These are phyloP conservation scores for Pulveroboletus sp. DNA, from an alignment of 768 basidiomycete genomes.

Conservation along the genomic window DNA sequence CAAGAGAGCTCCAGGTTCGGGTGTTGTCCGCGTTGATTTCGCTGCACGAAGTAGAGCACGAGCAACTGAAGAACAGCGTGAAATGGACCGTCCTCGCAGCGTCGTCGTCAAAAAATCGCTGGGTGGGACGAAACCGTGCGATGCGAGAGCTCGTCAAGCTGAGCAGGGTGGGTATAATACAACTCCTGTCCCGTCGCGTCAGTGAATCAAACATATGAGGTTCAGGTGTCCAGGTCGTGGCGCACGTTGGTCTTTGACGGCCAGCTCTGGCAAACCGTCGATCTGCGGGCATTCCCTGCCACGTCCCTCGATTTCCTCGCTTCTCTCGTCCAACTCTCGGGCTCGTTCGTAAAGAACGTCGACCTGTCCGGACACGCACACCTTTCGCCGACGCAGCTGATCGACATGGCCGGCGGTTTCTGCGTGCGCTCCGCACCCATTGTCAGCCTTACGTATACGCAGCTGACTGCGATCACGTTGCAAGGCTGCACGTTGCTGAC, in stretches of 20 bases:
- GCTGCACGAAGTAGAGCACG: slow-evolving; percentile 57
- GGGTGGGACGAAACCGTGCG: slow-evolving; percentile 74
- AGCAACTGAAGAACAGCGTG: slow-evolving; percentile 38
- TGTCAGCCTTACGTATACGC: slow-evolving; percentile 46
- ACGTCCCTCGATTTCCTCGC: slow-evolving; percentile 48
- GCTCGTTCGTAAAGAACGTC: slow-evolving; percentile 59
- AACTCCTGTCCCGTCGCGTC: slow-evolving; percentile 7
- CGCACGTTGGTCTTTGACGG: slow-evolving; percentile 75
- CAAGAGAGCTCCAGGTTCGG: slow-evolving; percentile 64
- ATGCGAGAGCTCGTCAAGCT: slow-evolving; percentile 74
- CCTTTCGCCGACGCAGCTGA: slow-evolving; percentile 46
- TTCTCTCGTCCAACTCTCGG: slow-evolving; percentile 51
- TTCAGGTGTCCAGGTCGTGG: slow-evolving; percentile 79
- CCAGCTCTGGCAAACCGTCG: slow-evolving; percentile 73
- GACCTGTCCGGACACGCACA: slow-evolving; percentile 60
- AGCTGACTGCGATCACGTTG: slow-evolving; percentile 66
- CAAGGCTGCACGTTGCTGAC: slow-evolving; percentile 68
- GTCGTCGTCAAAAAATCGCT: slow-evolving; percentile 55
- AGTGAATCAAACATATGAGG: slow-evolving; percentile 15
- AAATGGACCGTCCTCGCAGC: slow-evolving; percentile 64
- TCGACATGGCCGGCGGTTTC: slow-evolving; percentile 51
- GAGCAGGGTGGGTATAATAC: slow-evolving; percentile 59
- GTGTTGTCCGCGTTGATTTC: slow-evolving; percentile 54
- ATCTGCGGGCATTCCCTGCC: slow-evolving; percentile 60
- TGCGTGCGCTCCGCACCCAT: slow-evolving; percentile 38